Conservation (phyloP, 352 stramenopile genomes). For the Globisporangium recalcitrans region DNA sequence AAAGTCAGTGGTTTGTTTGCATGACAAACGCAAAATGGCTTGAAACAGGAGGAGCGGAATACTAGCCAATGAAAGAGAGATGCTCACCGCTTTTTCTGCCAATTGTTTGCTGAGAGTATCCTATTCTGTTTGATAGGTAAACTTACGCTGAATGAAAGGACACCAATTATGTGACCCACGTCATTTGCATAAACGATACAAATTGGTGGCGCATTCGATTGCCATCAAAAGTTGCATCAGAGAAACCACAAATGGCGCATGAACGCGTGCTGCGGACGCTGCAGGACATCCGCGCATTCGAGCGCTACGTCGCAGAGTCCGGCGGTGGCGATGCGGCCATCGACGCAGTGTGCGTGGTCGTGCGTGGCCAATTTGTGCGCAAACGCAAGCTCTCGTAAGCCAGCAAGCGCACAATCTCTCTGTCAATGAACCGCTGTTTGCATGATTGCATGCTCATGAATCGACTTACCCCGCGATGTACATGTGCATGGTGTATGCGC, state of each 20-base stretch:
- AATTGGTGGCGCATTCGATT: too few species aligned
- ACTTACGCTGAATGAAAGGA: neutral
- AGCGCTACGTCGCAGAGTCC: neutral
- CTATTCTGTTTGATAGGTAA: neutral
- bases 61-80: neutral
- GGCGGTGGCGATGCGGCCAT: neutral
- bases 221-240: neutral
- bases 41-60: neutral
- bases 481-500: neutral
- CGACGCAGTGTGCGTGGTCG: slow-evolving; percentile 20
- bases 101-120: neutral
- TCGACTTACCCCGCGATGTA: neutral
- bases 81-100: neutral
- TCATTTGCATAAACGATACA: neutral
- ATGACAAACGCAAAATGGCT: too few species aligned
- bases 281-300: slow-evolving; percentile 10
- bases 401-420: neutral
- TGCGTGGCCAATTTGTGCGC: slow-evolving; percentile 67
- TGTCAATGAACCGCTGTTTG: neutral
- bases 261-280: slow-evolving; percentile 9
- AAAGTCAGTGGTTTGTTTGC: too few species aligned
- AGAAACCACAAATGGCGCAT: neutral
- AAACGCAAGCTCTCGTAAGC: slow-evolving; percentile 82
- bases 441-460: neutral
- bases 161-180: neutral